A percentile compares a stretch with the other conserved stretches of the same genome.
Conservation (phyloP, 441 rosid genomes). For the Populus hybrid region DNA sequence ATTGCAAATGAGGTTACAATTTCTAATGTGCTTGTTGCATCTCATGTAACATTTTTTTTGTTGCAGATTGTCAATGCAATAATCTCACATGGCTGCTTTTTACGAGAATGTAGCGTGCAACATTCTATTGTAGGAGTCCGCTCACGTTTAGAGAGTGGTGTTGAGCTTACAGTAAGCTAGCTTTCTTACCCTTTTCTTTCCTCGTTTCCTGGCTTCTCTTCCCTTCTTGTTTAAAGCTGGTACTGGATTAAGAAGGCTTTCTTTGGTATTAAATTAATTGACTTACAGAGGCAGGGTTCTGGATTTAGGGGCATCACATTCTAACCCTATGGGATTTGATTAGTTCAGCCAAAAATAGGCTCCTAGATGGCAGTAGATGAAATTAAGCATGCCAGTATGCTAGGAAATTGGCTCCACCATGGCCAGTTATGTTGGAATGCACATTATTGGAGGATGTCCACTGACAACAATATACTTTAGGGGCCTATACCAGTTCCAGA, state of each 20-base stretch:
- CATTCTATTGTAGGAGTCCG: slow-evolving; percentile 45
- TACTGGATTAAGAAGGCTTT: not conserved
- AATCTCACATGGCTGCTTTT: slow-evolving; percentile 64
- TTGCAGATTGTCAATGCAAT: slow-evolving; percentile 76
- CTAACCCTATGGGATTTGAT: not conserved
- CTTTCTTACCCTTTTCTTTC: not conserved
- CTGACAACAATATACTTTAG: not conserved
- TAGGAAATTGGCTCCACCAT: not conserved
- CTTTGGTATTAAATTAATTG: not conserved
- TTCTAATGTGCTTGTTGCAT: slow-evolving; percentile 4
- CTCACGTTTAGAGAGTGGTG: slow-evolving; percentile 45
- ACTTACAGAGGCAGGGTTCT: not conserved
- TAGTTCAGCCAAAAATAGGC: not conserved
- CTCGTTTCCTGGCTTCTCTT: not conserved
- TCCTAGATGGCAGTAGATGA: not conserved
- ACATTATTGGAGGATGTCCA: not conserved
- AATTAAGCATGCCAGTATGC: not conserved
- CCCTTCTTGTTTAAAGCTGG: not conserved
- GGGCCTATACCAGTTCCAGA: not conserved
- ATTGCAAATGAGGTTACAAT: not conserved
- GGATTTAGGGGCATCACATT: not conserved
- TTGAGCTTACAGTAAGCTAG: slow-evolving; percentile 32
- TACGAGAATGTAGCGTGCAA: slow-evolving; percentile 36
- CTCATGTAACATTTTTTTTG: slow-evolving; percentile 15
- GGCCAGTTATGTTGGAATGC: not conserved